Percentiles rank a stretch among this genome's conserved stretches.
Evolutionary conservation across 805 yeast genomes (phyloP).

Genomic region (Alloascoidea hylecoeti): DNA sequence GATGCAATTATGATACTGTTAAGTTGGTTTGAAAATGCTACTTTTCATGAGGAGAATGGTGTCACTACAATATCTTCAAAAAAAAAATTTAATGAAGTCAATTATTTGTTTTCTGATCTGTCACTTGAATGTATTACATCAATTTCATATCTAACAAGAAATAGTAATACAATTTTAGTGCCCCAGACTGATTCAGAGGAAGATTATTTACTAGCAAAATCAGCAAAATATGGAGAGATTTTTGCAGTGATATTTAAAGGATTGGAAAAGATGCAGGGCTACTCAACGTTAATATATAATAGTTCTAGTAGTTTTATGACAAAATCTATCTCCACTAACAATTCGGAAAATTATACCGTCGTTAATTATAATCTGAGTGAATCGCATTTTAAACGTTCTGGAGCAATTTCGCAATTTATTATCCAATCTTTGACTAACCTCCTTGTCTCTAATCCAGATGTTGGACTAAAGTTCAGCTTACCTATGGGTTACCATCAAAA

Average conservation of each 20-base stretch:
- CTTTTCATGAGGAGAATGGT: neutral
- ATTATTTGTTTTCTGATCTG: neutral
- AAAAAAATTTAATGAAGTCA: conserved; percentile 3
- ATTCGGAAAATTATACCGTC: neutral
- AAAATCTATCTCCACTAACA: conserved; percentile 4
- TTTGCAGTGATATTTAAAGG: conserved; percentile 32
- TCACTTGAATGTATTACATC: neutral
- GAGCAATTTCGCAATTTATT: conserved; percentile 30
- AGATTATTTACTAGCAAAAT: conserved; percentile 18
- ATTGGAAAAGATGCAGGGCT: conserved; percentile 16
- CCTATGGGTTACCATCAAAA: conserved; percentile 65
- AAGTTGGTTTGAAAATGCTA: conserved; percentile 1
- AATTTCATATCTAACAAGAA: neutral
- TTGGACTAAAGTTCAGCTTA: conserved; percentile 58
- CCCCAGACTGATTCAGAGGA: conserved; percentile 9
- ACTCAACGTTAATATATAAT: neutral
- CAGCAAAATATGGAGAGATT: conserved; percentile 28
- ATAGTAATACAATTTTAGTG: neutral
- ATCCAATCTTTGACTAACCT: conserved; percentile 50
- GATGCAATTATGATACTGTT: neutral
- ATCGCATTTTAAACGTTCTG: neutral
- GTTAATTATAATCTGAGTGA: neutral
- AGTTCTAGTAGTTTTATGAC: conserved; percentile 2
- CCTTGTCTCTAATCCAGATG: conserved; percentile 53
- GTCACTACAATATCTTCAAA: conserved; percentile 4